Evolutionary conservation across 176 grass and related monocot species (phyloP).

Genomic region (Dendrocalamus sinicus): DNA sequence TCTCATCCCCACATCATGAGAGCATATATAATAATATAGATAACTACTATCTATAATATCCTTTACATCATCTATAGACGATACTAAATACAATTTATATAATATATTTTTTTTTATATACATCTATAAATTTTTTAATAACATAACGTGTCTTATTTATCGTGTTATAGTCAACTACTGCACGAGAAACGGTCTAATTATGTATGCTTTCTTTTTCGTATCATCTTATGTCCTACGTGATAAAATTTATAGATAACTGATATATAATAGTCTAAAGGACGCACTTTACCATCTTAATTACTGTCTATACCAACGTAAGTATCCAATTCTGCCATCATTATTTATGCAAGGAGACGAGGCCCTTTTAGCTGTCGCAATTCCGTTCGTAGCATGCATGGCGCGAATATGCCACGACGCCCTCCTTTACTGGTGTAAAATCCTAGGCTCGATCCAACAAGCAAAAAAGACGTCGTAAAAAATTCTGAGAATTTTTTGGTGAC

Average conservation of each 20-base stretch:
- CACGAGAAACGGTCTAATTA: fast-evolving
- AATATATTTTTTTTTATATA: no score
- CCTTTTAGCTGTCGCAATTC: background rate
- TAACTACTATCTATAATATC: no score
- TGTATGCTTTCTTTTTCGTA: fast-evolving
- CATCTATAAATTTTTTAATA: no score
- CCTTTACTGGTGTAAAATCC: no score
- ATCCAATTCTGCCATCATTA: conserved; percentile 2
- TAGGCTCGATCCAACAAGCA: no score
- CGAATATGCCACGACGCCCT: background rate
- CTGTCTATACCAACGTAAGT: background rate
- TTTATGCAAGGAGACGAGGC: background rate
- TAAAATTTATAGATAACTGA: no score
- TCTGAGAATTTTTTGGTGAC: conserved; percentile 4
- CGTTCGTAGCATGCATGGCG: background rate
- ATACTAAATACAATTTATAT: no score
- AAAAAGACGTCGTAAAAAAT: background rate
- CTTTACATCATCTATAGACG: no score
- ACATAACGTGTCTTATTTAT: no score
- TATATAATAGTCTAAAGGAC: no score
- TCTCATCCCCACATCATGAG: background rate
- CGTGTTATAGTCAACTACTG: no score
- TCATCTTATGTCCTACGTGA: fast-evolving
- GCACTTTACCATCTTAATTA: background rate
- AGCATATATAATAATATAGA: no score